Percentiles rank a stretch among this genome's conserved stretches.
Evolutionary conservation across 192 early-diverging fungal species (phyloP).

Genomic region (Umbelopsis sp.): DNA sequence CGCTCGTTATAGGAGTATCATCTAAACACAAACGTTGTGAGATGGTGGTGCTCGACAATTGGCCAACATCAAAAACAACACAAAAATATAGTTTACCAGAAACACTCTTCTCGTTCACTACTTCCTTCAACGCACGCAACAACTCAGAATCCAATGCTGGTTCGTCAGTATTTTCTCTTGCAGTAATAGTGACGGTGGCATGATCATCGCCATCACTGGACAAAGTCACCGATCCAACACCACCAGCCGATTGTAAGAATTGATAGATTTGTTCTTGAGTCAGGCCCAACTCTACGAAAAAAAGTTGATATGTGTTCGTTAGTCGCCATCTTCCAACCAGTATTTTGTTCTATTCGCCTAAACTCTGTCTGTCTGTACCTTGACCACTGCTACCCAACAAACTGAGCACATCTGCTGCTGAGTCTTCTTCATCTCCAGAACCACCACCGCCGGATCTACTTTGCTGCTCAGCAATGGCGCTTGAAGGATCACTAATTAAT

Average conservation of each 20-base stretch:
- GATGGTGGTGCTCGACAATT: too few species aligned
- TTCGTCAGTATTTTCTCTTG: background rate
- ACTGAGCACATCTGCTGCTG: conserved; percentile 32
- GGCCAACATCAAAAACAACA: too few species aligned
- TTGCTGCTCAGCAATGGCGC: conserved; percentile 40
- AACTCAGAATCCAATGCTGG: conserved; percentile 2
- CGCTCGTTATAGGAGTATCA: conserved; percentile 8
- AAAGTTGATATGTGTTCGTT: background rate
- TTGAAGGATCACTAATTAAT: conserved; percentile 54
- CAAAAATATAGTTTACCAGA: background rate
- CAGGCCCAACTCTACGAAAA: conserved; percentile 17
- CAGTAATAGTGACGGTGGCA: conserved; percentile 14
- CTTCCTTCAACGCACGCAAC: conserved; percentile 5
- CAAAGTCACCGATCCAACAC: conserved; percentile 27
- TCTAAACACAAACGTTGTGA: background rate
- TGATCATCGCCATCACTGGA: conserved; percentile 20
- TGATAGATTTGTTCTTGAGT: conserved; percentile 40
- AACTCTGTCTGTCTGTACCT: conserved; percentile 11
- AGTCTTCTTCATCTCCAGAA: conserved; percentile 19
- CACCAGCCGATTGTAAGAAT: conserved; percentile 40
- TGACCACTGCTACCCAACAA: conserved; percentile 26
- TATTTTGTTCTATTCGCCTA: too few species aligned
- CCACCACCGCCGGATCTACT: background rate
- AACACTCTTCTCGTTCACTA: background rate
- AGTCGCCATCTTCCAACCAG: too few species aligned